Conservation (phyloP, 1,139 yeast genomes). For the Yamadazyma membranifaciens region DNA sequence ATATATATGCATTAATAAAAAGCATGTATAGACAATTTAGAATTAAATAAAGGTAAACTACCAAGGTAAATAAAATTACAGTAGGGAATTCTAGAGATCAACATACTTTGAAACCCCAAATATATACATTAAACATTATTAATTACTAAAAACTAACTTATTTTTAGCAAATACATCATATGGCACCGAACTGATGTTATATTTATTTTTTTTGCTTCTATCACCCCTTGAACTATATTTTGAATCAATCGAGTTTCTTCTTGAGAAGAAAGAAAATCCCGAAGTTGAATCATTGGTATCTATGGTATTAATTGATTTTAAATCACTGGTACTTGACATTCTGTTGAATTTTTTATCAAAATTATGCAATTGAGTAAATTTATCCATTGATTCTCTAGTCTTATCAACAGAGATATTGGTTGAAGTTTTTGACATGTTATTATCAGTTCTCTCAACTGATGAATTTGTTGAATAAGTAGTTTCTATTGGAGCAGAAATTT, state of each 20-base stretch:
- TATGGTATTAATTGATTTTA: constrained; percentile 27
- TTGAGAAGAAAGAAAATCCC: constrained; percentile 35
- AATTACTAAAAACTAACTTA: constrained; percentile 19
- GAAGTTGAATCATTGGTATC: constrained; percentile 29
- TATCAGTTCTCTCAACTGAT: constrained; percentile 6
- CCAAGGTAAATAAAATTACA: too few species aligned
- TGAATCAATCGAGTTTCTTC: constrained; percentile 19
- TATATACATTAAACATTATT: constrained; percentile 3
- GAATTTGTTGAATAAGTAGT: constrained; percentile 16
- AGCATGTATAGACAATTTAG: too few species aligned
- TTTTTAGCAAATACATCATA: constrained; percentile 26
- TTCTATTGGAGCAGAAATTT: constrained; percentile 15
- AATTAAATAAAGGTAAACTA: too few species aligned
- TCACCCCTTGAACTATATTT: constrained; percentile 17
- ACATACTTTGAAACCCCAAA: not conserved
- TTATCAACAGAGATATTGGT: constrained; percentile 16
- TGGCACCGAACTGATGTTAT: constrained; percentile 30
- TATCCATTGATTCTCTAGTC: constrained; percentile 11
- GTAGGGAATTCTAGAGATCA: not conserved
- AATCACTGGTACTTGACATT: constrained; percentile 22
- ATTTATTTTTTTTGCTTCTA: constrained; percentile 26
- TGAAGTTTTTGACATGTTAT: constrained; percentile 4
- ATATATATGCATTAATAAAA: too few species aligned
- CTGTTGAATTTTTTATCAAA: constrained; percentile 7
- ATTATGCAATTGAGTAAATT: constrained; percentile 6